Conservation (phyloP, 177 flowering plant genomes). For the Vitis hybrid region DNA sequence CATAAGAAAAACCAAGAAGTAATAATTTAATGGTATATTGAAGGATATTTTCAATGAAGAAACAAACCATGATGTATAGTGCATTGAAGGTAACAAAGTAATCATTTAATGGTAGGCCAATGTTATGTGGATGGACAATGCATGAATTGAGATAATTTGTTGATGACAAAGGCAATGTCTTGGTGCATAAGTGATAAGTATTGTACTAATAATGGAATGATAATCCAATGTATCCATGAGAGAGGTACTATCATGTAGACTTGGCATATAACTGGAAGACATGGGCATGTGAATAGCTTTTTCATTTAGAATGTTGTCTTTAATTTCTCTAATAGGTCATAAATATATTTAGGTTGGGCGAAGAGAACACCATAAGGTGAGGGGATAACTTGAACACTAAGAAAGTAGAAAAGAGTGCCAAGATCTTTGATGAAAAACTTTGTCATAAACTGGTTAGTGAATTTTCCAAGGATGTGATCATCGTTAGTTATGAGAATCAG, state of each 20-base stretch:
- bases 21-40: too few relatives aligned
- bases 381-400: not conserved
- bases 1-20: not conserved
- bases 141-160: conserved; percentile 8
- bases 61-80: not conserved
- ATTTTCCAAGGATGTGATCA: too few relatives aligned
- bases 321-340: not conserved
- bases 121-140: conserved; percentile 7
- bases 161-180: not conserved
- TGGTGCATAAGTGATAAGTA: too few relatives aligned
- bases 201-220: too few relatives aligned
- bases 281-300: not conserved
- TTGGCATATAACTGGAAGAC: not conserved
- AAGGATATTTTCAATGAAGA: not conserved
- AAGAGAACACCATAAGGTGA: not conserved
- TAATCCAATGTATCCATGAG: not conserved
- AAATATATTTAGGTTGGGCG: not conserved
- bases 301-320: too few relatives aligned
- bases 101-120: not conserved
- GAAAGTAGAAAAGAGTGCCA: conserved; percentile 7
- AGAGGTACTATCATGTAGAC: conserved; percentile 4
- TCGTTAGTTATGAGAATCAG: too few relatives aligned
- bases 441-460: too few relatives aligned
- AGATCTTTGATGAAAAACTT: not conserved
- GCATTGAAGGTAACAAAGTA: conserved; percentile 1